Percentiles rank a stretch among this genome's conserved stretches.
Evolutionary conservation across 1,139 yeast species (phyloP).

Genomic region (Pichia terricola): DNA sequence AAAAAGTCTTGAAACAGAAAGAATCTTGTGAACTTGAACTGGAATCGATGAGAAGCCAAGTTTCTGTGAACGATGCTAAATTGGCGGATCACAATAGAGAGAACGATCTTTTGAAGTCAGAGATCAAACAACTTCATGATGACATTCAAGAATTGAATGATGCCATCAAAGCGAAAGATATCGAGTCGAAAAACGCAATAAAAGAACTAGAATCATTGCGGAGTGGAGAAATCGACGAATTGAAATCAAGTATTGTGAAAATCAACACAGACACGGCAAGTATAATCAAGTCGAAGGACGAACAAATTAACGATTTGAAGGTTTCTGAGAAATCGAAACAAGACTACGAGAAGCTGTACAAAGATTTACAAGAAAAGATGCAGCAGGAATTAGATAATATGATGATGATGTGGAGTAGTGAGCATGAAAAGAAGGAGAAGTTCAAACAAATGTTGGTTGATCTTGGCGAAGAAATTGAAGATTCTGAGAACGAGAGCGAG

Average conservation of each 20-base stretch:
- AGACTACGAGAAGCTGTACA: not conserved
- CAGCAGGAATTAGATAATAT: slow-evolving; percentile 65
- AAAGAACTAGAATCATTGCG: not conserved
- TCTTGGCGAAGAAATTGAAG: slow-evolving; percentile 40
- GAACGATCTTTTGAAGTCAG: no score
- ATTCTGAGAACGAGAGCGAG: slow-evolving; percentile 43
- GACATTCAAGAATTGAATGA: no score
- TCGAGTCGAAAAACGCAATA: not conserved
- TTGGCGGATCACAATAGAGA: no score
- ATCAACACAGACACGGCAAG: not conserved
- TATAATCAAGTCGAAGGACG: not conserved
- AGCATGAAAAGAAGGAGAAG: slow-evolving; percentile 57
- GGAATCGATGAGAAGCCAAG: no score
- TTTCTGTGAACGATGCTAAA: no score
- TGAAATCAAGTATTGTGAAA: not conserved
- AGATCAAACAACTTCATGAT: no score
- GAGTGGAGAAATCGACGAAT: not conserved
- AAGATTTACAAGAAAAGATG: slow-evolving; percentile 8
- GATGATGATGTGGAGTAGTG: slow-evolving; percentile 62
- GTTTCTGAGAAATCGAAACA: not conserved
- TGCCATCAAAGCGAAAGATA: not conserved
- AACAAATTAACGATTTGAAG: not conserved
- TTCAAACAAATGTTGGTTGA: slow-evolving; percentile 46
- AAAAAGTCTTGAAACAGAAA: no score
- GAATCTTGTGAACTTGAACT: no score